These are phyloP conservation scores for Starmera dryadoides DNA, from an alignment of 805 yeast genomes.

Conservation along the genomic window DNA sequence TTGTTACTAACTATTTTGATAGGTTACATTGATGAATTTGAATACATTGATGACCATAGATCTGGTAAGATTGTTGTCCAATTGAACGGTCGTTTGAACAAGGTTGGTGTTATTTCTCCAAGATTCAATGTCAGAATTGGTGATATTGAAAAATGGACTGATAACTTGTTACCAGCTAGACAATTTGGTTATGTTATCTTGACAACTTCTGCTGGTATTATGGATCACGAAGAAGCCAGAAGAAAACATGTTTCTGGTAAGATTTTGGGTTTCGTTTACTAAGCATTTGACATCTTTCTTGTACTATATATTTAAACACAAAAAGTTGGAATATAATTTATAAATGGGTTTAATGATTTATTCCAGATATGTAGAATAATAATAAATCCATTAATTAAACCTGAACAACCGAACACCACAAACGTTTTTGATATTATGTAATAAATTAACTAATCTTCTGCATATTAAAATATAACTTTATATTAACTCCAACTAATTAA, in stretches of 20 bases:
- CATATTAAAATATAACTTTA: too few species aligned
- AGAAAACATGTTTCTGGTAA: constrained; percentile 99
- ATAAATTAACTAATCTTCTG: too few species aligned
- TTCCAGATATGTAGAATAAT: background rate
- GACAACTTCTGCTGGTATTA: constrained; percentile 98
- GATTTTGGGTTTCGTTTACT: constrained; percentile 97
- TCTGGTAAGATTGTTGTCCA: constrained; percentile 96
- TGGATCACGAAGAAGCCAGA: constrained; percentile 99
- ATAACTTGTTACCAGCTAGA: constrained; percentile 97
- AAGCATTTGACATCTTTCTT: constrained; percentile 18
- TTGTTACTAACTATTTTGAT: background rate
- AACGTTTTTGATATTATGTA: too few species aligned
- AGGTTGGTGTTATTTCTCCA: constrained; percentile 98
- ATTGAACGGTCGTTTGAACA: constrained; percentile 97
- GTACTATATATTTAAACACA: background rate
- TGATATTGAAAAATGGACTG: constrained; percentile 98
- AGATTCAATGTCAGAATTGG: constrained; percentile 94
- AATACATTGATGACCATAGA: constrained; percentile 98
- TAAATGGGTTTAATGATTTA: background rate
- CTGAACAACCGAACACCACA: too few species aligned
- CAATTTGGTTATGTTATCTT: constrained; percentile 97
- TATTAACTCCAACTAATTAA: too few species aligned
- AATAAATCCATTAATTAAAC: too few species aligned
- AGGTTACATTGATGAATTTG: constrained; percentile 91
- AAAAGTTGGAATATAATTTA: background rate